Percentiles rank a stretch among this genome's conserved stretches.
These are phyloP conservation scores for Mortierella claussenii DNA, from an alignment of 192 early-diverging fungal species.

Conservation along the genomic window DNA sequence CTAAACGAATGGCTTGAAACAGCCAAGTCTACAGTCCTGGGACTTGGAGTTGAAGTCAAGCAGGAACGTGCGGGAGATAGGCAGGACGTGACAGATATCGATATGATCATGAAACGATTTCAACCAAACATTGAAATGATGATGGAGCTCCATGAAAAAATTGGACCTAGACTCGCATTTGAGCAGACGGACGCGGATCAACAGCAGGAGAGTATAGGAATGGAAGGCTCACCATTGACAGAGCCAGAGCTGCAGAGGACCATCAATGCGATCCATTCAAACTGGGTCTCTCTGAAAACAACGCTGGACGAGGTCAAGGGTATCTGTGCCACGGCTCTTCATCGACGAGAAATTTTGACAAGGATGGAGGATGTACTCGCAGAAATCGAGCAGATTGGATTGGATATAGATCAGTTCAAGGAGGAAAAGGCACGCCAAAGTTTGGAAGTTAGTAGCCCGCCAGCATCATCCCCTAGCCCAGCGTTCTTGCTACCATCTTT, in stretches of 20 bases:
- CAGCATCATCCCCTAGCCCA: slow-evolving; percentile 3
- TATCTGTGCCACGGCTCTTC: slow-evolving; percentile 41
- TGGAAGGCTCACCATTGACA: neutral
- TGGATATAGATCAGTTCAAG: slow-evolving; percentile 15
- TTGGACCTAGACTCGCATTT: slow-evolving; percentile 17
- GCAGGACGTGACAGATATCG: slow-evolving; percentile 51
- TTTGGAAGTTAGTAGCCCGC: neutral
- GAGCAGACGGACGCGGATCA: slow-evolving; percentile 18
- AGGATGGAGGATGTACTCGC: slow-evolving; percentile 20
- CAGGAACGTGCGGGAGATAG: slow-evolving; percentile 45
- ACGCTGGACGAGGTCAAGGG: slow-evolving; percentile 62
- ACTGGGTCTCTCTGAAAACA: slow-evolving; percentile 60
- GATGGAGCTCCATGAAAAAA: slow-evolving; percentile 50
- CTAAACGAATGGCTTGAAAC: slow-evolving; percentile 60
- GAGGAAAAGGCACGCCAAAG: slow-evolving; percentile 8
- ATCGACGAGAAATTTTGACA: slow-evolving; percentile 22
- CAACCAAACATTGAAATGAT: slow-evolving; percentile 55
- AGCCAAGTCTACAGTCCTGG: slow-evolving; percentile 60
- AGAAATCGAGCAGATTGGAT: slow-evolving; percentile 30
- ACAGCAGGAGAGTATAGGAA: neutral
- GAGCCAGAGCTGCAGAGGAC: slow-evolving; percentile 29
- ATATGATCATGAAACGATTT: slow-evolving; percentile 54
- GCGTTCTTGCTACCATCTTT: slow-evolving; percentile 6
- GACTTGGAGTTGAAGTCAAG: slow-evolving; percentile 57
- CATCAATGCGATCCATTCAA: slow-evolving; percentile 54